These are phyloP conservation scores for Camillea tinctor DNA, from an alignment of 2,329 filamentous ascomycete genomes.

Conservation along the genomic window DNA sequence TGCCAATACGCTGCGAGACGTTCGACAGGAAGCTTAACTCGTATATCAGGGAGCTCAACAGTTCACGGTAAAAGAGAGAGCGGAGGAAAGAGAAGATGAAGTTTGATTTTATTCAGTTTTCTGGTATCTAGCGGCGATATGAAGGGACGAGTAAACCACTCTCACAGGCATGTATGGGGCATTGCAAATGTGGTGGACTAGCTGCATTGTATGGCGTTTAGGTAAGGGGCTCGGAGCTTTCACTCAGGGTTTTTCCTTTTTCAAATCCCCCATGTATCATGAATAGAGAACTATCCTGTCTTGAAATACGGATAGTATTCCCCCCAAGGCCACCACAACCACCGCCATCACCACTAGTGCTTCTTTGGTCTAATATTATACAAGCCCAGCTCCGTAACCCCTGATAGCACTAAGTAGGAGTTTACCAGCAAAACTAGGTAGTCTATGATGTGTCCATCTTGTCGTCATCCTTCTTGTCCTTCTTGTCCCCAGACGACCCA, in stretches of 20 bases:
- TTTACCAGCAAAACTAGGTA: constrained; percentile 4
- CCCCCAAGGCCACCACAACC: constrained; percentile 15
- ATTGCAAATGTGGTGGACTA: constrained; percentile 1
- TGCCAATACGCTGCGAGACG: constrained; percentile 92
- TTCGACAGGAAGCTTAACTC: constrained; percentile 85
- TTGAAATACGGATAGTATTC: constrained; percentile 10
- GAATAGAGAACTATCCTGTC: constrained; percentile 8
- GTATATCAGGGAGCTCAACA: constrained; percentile 74
- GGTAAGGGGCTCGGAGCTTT: constrained; percentile 10
- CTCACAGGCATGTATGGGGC: constrained; percentile 1
- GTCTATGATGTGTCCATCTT: constrained; percentile 87
- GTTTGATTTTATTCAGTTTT: background rate
- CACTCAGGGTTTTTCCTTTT: constrained; percentile 6
- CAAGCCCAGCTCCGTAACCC: constrained; percentile 25
- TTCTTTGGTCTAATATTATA: constrained; percentile 29
- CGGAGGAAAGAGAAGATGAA: constrained; percentile 9
- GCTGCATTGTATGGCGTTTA: constrained; percentile 26
- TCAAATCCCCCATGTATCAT: background rate
- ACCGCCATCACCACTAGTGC: constrained; percentile 11
- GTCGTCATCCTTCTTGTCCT: constrained; percentile 57
- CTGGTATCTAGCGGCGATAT: background rate
- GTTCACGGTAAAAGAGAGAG: constrained; percentile 42
- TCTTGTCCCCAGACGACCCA: constrained; percentile 44
- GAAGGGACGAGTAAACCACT: background rate
- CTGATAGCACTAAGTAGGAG: constrained; percentile 7